These are phyloP conservation scores for Tetrapisispora namnaoensis DNA, from an alignment of 805 yeast species.

Conservation along the genomic window DNA sequence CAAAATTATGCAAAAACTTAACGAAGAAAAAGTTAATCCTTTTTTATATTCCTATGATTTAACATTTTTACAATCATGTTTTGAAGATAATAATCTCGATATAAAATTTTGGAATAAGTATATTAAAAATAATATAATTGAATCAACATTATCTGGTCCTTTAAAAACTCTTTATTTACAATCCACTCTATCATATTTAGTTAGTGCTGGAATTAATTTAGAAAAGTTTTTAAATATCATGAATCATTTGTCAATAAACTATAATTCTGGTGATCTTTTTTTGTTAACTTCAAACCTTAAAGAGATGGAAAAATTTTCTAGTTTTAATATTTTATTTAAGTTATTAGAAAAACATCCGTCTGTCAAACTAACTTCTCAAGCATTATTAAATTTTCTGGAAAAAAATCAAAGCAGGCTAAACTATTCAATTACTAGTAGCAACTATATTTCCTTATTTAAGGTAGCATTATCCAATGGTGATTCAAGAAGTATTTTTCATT, in stretches of 20 bases:
- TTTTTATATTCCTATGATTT: neutral
- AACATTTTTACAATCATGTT: slow-evolving; percentile 4
- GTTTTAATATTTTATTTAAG: slow-evolving; percentile 1
- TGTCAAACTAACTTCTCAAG: neutral
- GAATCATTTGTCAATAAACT: neutral
- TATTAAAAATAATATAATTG: neutral
- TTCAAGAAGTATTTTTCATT: neutral
- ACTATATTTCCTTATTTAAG: neutral
- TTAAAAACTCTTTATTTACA: neutral
- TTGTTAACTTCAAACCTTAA: neutral
- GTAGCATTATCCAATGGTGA: neutral
- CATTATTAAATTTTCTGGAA: neutral
- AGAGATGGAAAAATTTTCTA: neutral
- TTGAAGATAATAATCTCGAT: neutral
- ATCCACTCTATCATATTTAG: neutral
- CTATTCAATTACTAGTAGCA: neutral
- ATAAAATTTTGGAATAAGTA: slow-evolving; percentile 1
- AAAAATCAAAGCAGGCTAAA: neutral
- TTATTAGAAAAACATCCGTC: neutral
- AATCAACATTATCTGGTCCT: neutral
- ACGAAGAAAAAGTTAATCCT: neutral
- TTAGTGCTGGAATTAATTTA: neutral
- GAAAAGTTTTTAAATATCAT: neutral
- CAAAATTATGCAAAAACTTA: neutral
- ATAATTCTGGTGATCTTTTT: neutral